Conservation (phyloP, 1,284 basidiomycete genomes). For the Melampsora larici-populina region DNA sequence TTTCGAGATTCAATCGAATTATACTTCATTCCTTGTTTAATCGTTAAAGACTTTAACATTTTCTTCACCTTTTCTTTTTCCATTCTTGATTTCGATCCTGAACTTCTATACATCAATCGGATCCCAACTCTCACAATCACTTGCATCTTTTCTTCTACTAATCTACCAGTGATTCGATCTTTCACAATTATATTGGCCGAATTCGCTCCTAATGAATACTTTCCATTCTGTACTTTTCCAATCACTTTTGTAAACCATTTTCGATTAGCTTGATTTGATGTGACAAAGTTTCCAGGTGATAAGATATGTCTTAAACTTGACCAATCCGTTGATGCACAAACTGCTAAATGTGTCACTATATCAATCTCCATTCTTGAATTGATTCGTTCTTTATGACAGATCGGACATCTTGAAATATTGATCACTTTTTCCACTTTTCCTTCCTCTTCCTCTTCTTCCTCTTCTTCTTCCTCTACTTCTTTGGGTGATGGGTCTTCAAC, state of each 20-base stretch:
- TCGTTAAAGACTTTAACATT: conserved; percentile 79
- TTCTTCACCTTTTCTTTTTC: conserved; percentile 68
- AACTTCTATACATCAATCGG: conserved; percentile 78
- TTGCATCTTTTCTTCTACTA: conserved; percentile 92
- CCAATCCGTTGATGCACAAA: conserved; percentile 89
- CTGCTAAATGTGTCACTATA: conserved; percentile 65
- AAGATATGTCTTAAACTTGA: conserved; percentile 65
- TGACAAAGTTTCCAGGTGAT: conserved; percentile 91
- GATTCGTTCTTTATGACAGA: conserved; percentile 83
- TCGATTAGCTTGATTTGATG: conserved; percentile 87
- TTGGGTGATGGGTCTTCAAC: too few species aligned
- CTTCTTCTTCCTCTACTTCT: not conserved
- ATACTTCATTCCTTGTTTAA: conserved; percentile 93
- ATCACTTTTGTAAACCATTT: conserved; percentile 94
- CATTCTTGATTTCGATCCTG: conserved; percentile 76
- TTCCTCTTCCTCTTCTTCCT: not conserved
- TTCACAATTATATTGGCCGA: conserved; percentile 64
- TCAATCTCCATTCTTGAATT: conserved; percentile 84
- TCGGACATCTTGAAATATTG: conserved; percentile 86
- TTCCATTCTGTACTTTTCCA: conserved; percentile 61
- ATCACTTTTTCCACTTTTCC: conserved; percentile 70
- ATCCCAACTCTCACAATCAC: conserved; percentile 92
- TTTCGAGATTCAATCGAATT: conserved; percentile 76
- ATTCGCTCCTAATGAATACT: conserved; percentile 78
- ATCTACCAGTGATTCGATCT: conserved; percentile 79